Conservation (phyloP, 768 basidiomycete genomes). For the Rhizopogon vinicolor region DNA sequence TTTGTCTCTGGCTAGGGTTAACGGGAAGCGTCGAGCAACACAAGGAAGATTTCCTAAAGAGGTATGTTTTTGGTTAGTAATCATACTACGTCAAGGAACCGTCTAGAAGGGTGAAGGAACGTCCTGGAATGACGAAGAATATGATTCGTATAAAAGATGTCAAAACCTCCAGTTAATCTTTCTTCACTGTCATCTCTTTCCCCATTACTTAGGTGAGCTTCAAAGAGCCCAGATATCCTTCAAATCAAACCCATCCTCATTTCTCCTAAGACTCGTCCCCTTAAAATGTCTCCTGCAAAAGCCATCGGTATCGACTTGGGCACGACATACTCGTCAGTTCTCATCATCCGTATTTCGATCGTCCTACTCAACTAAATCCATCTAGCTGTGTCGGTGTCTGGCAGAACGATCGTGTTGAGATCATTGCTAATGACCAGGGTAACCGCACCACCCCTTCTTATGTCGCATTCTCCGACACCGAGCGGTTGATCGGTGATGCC, state of each 20-base stretch:
- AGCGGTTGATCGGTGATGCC: constrained; percentile 98
- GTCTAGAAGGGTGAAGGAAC: constrained; percentile 29
- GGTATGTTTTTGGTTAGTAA: constrained; percentile 26
- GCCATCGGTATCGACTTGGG: constrained; percentile 89
- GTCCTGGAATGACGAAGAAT: constrained; percentile 30
- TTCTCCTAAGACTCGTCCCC: not conserved
- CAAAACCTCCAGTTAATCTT: not conserved
- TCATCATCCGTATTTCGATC: constrained; percentile 1
- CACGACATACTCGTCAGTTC: constrained; percentile 85
- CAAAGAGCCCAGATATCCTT: not conserved
- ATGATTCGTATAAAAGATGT: constrained; percentile 25
- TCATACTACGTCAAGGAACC: constrained; percentile 27
- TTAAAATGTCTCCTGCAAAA: constrained; percentile 39
- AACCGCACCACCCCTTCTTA: constrained; percentile 96
- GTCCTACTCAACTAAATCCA: constrained; percentile 8
- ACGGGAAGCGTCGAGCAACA: not conserved
- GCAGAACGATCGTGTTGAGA: constrained; percentile 99
- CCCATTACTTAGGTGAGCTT: constrained; percentile 16
- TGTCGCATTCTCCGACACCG: constrained; percentile 90
- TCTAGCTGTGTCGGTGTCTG: constrained; percentile 96
- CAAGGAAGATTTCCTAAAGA: not conserved
- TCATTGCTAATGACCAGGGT: constrained; percentile 94
- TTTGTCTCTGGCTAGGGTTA: not conserved
- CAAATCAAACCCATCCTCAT: not conserved
- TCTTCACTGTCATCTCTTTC: constrained; percentile 12